Evolutionary conservation across 2,329 filamentous ascomycete species (phyloP), one percentile per base, ranked within the genome.

Genomic region (Sporothrix inflata): DNA sequence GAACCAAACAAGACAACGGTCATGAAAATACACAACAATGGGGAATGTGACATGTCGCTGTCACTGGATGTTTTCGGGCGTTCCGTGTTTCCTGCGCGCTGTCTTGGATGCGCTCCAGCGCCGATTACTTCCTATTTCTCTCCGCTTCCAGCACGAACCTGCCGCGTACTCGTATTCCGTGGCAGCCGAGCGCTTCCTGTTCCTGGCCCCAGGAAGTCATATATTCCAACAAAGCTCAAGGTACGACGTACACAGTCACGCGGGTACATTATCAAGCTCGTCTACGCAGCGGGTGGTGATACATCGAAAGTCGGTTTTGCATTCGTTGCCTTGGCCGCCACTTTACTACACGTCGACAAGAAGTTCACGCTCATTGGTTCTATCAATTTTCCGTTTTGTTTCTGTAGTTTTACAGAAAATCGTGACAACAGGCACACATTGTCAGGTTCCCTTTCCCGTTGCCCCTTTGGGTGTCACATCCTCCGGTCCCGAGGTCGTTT

Each of bases 291-390:
- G 53, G 8, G 53, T 19, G 53, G 27, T 34, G 27, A 34, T 57
- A 34, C 53, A 30, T 57, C 14, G 27, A 57, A 57, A 57, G 16
- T 61, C 57, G 8, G 42, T 16, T 4, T 45, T 67, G 27, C 60
- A 67, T 51, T 49, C 45, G 27, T 14, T 49, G 45, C 63, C 45
- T 67, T 49, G 40, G 30, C 38, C n/a, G 11, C 30, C 57, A 42
- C 4, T 45, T 27, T 47, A 49, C 34, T n/a, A 12, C 63, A 49
- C 30, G 47, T 68, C 66, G 30, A 69, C 51, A 47, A 69, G 38
- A 24, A 21, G 38, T n/a, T 60, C 24, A 14, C 34, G 45, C 30
- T 45, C 24, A 45, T 60, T 57, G 21, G 67, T 47, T 24, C 34
- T 21, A 24, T 19, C 65, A 40, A 16, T 12, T 9, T 19, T 8